Evolutionary conservation across 768 basidiomycete species (phyloP).

Genomic region (Phaeolepiota aurea): DNA sequence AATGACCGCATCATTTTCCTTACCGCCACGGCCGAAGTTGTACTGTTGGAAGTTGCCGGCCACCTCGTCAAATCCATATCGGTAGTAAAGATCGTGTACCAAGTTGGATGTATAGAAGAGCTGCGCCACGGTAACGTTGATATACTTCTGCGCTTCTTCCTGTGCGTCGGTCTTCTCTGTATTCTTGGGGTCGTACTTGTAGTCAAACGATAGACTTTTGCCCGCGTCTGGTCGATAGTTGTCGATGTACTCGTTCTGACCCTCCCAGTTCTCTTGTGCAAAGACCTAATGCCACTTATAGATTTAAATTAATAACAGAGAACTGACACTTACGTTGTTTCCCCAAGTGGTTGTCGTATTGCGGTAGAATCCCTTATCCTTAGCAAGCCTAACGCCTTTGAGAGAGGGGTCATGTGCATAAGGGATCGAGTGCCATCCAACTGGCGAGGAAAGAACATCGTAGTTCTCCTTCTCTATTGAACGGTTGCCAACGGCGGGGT

Average conservation of each 20-base stretch:
- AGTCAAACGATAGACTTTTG: constrained; percentile 52
- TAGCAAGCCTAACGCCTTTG: constrained; percentile 13
- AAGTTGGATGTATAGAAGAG: constrained; percentile 83
- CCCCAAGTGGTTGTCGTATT: constrained; percentile 82
- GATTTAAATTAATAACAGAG: background rate
- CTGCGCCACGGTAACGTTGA: constrained; percentile 82
- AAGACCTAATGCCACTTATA: constrained; percentile 50
- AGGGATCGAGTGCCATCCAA: constrained; percentile 89
- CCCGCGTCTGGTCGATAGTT: constrained; percentile 80
- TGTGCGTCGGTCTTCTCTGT: constrained; percentile 49
- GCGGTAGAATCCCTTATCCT: constrained; percentile 30
- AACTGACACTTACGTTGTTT: constrained; percentile 52
- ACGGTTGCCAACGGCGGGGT: constrained; percentile 67
- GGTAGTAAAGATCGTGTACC: constrained; percentile 78
- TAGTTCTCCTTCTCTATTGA: constrained; percentile 52
- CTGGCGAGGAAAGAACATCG: constrained; percentile 74
- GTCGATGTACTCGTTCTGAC: constrained; percentile 49
- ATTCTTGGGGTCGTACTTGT: constrained; percentile 60
- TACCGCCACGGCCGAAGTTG: constrained; percentile 90
- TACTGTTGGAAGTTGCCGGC: constrained; percentile 97
- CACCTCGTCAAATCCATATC: constrained; percentile 88
- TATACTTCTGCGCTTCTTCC: constrained; percentile 70
- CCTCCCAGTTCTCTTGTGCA: constrained; percentile 91
- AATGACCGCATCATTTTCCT: constrained; percentile 84
- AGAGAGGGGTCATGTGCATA: constrained; percentile 55